Base-by-base conservation (phyloP, 768 basidiomycete species). In the Thelephora aurantiotincta region DNA sequence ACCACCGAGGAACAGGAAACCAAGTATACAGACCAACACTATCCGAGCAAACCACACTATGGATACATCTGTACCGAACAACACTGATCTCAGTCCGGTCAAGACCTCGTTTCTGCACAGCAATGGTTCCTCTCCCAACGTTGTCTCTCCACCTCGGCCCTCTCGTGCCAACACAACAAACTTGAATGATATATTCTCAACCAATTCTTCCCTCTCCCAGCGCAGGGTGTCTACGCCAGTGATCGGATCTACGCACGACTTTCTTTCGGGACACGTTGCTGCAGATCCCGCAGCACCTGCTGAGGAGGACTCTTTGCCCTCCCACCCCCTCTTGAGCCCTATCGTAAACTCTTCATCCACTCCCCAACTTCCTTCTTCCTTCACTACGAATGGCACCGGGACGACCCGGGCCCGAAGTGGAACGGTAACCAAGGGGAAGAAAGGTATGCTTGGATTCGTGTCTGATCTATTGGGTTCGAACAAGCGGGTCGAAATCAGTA, bases 401-500 rank as follows among this genome's bases (percentile, higher is more conserved):
- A 58, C 26, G 5, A 30, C 61, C 23, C 67, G 70, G 41, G 61
- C 64, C 6, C 70, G 71, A 48, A 73, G 69, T 48, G 65, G 59
- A 11, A 73, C 72, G 30, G 49, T 66, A 2, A 58, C 59, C 18
- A 73, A 72, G 51, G 63, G 69, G 13, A 73, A 73, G 61, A 83
- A 81, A 65, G 78, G 83, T 52, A 76, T 87, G 60, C 57, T 73
- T 19, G 67, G 65, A 26, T 71, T 73, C 62, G 72, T 88, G 58
- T 74, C 82, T 35, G 80, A 87, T 59, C 80, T 90, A 55, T 80
- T 89, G 63, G 80, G 74, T 59, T 70, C 75, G 48, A 73, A 74
- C 35, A 89, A 86, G 64, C 77, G 83, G 11, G 79, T 77, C 12
- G 91, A 94, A 65, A 98, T 99, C 70, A 91, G 88, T 61, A 93